phyloP scores from a whole-genome alignment of 192 early-diverging fungal genomes.

The Dissophora globulifera region DNA sequence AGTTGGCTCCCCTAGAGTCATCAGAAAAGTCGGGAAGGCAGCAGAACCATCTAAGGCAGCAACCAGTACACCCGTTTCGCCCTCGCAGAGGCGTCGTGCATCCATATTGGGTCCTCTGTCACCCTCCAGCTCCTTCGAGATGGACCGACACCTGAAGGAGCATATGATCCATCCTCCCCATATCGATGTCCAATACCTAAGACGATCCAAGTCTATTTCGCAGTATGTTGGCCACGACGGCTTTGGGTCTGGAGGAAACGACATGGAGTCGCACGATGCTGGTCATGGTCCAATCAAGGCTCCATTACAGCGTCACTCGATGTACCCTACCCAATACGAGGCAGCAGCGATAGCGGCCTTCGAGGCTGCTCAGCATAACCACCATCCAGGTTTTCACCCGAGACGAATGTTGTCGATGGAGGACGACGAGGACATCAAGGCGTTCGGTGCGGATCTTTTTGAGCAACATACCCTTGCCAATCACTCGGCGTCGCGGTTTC shows the following conservation, averaged over 20 bases:
- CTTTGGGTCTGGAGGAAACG: neutral
- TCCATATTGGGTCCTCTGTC: slow-evolving; percentile 6
- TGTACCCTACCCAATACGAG: no score
- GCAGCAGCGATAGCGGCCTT: no score
- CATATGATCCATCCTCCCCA: slow-evolving; percentile 2
- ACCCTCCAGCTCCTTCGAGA: neutral
- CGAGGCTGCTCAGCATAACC: no score
- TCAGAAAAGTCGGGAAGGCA: neutral
- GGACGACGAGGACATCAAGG: neutral
- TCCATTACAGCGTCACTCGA: no score
- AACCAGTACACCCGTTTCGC: neutral
- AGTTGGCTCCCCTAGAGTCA: no score
- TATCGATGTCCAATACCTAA: slow-evolving; percentile 17
- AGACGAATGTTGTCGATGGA: neutral
- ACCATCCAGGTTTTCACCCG: no score
- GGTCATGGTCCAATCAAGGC: no score
- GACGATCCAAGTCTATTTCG: slow-evolving; percentile 6
- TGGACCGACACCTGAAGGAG: slow-evolving; percentile 8
- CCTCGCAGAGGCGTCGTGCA: neutral
- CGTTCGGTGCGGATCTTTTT: no score
- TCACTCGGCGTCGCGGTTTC: neutral
- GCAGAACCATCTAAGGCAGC: neutral
- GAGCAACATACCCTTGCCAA: neutral
- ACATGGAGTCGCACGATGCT: no score
- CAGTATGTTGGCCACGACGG: neutral